A percentile compares a stretch with the other conserved stretches of the same genome.
Evolutionary conservation across 140 eudicot species (phyloP).

Genomic region (Senecio squalidus): DNA sequence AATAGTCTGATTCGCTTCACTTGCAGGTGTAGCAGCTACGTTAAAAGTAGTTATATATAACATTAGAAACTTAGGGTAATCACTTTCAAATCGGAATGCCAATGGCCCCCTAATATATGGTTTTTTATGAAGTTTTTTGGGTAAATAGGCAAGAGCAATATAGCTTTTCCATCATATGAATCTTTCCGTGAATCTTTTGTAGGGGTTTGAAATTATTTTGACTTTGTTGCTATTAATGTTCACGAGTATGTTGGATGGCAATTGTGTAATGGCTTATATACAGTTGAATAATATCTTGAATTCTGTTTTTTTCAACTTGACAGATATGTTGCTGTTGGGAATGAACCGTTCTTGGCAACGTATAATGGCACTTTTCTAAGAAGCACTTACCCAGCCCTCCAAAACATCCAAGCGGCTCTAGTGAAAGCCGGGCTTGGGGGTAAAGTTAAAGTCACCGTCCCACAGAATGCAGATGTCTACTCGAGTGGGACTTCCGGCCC

Average conservation of each 20-base stretch:
- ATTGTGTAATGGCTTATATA: neutral
- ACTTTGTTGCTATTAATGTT: neutral
- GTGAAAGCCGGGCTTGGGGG: constrained; percentile 52
- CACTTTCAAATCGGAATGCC: neutral
- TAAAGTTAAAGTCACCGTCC: constrained; percentile 60
- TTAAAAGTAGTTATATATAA: too few species aligned
- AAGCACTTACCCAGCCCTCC: constrained; percentile 63
- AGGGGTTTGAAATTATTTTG: neutral
- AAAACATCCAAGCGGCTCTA: constrained; percentile 66
- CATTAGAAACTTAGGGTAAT: too few species aligned
- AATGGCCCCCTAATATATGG: neutral
- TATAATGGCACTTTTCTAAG: constrained; percentile 65
- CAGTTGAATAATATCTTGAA: neutral
- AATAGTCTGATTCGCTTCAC: too few species aligned
- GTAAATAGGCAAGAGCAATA: neutral
- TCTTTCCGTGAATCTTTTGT: neutral
- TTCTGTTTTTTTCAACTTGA: neutral
- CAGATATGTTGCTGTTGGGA: constrained; percentile 92
- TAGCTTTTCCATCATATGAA: neutral
- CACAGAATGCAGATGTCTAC: constrained; percentile 85
- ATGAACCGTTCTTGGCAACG: constrained; percentile 74
- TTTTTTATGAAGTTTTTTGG: neutral
- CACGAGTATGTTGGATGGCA: neutral
- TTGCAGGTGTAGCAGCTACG: too few species aligned
- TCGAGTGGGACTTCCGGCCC: constrained; percentile 39